Evolutionary conservation across 2,329 filamentous ascomycete genomes (phyloP).

Genomic region (Colletotrichum orbiculare): DNA sequence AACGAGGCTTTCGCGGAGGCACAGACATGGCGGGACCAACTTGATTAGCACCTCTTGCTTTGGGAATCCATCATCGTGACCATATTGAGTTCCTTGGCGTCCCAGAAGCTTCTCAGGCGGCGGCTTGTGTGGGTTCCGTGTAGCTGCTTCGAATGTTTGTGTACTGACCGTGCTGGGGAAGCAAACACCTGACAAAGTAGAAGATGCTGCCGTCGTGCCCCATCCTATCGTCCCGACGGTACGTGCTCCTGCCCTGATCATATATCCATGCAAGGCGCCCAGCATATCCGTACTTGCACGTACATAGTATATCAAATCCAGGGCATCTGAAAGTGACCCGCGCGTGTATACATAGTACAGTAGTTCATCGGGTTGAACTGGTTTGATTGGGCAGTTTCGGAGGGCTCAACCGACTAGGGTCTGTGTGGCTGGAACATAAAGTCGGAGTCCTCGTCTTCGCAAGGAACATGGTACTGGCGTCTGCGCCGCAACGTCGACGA

Average conservation of each 20-base stretch:
- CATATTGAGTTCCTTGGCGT: too few species aligned
- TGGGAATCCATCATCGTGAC: too few species aligned
- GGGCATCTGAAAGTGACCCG: slow-evolving; percentile 24
- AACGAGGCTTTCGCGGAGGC: too few species aligned
- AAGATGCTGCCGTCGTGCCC: slow-evolving; percentile 5
- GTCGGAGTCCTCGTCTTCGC: too few species aligned
- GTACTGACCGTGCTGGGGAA: too few species aligned
- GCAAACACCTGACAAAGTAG: not conserved
- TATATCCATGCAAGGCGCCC: slow-evolving; percentile 30
- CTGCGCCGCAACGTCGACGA: not conserved
- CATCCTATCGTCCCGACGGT: slow-evolving; percentile 25
- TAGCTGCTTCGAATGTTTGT: too few species aligned
- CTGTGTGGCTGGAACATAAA: slow-evolving; percentile 7
- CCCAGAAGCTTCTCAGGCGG: too few species aligned
- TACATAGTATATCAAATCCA: not conserved
- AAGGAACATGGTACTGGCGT: too few species aligned
- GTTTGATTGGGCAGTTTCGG: slow-evolving; percentile 12
- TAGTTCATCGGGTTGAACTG: slow-evolving; percentile 22
- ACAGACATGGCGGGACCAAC: too few species aligned
- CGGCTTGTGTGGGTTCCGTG: too few species aligned
- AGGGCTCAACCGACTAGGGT: not conserved
- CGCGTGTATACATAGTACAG: slow-evolving; percentile 19
- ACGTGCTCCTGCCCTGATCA: slow-evolving; percentile 26
- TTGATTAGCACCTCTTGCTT: too few species aligned
- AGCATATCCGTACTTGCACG: not conserved